A percentile compares a stretch with the other conserved stretches of the same genome.
Conservation (phyloP, 257 asterid species). For the Solanum infundibuliforme region DNA sequence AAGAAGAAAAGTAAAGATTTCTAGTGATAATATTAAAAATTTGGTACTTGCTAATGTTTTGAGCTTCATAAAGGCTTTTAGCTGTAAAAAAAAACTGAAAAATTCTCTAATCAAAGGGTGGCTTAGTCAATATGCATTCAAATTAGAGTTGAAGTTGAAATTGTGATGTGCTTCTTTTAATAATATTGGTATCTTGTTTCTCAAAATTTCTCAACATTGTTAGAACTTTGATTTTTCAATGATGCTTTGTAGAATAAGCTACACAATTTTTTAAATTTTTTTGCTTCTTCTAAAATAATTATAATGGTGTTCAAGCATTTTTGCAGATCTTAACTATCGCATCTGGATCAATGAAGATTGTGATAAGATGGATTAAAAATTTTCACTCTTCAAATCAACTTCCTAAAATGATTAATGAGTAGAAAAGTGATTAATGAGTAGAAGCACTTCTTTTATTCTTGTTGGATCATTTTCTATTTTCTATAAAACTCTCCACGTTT, state of each 20-base stretch:
- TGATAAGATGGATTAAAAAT: too few relatives aligned
- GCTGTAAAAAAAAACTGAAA: neutral
- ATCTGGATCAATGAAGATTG: too few relatives aligned
- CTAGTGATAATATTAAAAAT: neutral
- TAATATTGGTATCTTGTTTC: neutral
- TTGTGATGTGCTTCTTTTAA: neutral
- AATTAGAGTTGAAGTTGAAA: neutral
- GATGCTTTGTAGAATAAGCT: neutral
- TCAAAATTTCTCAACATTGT: neutral
- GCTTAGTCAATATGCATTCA: neutral
- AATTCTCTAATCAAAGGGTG: neutral
- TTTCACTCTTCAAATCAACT: neutral
- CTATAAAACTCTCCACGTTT: neutral
- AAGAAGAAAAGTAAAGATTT: neutral
- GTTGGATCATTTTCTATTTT: neutral
- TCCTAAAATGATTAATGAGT: neutral
- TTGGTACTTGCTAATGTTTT: neutral
- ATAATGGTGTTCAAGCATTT: too few relatives aligned
- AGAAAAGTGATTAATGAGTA: neutral
- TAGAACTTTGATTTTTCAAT: neutral
- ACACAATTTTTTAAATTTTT: too few relatives aligned
- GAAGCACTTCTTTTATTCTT: neutral
- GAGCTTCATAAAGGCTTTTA: neutral
- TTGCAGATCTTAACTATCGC: accelerated
- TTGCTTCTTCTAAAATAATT: too few relatives aligned